Evolutionary conservation across 441 rosid genomes (phyloP).

Genomic region (Jatropha podagrica): DNA sequence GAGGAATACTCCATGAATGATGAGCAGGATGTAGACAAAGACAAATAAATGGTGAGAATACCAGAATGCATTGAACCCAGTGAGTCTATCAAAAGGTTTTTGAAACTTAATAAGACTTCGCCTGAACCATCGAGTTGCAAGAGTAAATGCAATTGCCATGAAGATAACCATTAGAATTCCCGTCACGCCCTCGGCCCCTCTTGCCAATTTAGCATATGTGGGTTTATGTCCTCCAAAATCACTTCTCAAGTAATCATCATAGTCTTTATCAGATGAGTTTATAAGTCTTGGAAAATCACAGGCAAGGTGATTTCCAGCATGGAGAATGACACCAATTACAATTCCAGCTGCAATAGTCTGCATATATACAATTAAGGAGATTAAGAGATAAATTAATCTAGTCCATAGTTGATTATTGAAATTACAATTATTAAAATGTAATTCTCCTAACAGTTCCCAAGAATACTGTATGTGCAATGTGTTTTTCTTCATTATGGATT

Average conservation of each 20-base stretch:
- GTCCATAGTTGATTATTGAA: not conserved
- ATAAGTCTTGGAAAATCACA: conserved; percentile 85
- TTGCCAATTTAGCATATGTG: conserved; percentile 55
- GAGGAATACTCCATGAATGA: conserved; percentile 75
- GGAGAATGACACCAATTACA: conserved; percentile 70
- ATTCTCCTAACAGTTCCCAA: not conserved
- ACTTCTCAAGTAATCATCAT: conserved; percentile 34
- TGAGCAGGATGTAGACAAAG: conserved; percentile 74
- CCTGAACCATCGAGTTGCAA: conserved; percentile 78
- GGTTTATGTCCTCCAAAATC: conserved; percentile 58
- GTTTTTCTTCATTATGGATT: no score
- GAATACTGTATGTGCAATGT: not conserved
- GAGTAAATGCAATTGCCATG: conserved; percentile 64
- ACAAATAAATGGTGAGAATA: conserved; percentile 89
- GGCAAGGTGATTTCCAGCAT: conserved; percentile 80
- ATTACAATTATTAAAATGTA: not conserved
- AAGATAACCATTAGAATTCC: conserved; percentile 81
- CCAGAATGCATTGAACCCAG: conserved; percentile 99
- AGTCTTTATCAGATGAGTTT: conserved; percentile 47
- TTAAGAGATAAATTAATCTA: not conserved
- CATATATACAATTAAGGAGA: conserved; percentile 3
- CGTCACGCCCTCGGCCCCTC: conserved; percentile 71
- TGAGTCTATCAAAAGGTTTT: conserved; percentile 77
- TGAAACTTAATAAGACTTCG: conserved; percentile 68
- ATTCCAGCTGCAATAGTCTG: conserved; percentile 91